Conservation (phyloP, 148 eudicot species). For the Chenopodium berlandieri region DNA sequence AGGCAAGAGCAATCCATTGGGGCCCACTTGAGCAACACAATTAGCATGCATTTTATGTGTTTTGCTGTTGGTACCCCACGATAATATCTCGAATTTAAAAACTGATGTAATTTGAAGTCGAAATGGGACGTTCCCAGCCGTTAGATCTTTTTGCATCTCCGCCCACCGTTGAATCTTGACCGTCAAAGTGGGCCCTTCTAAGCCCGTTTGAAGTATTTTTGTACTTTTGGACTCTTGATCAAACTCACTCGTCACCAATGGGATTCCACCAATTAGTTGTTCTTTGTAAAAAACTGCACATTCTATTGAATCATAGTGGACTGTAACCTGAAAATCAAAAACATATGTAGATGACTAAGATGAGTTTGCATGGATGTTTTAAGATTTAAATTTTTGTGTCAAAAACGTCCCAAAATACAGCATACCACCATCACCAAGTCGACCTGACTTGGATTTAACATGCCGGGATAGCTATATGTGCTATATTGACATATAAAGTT, state of each 20-base stretch:
- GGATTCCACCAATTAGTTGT: slow-evolving; percentile 41
- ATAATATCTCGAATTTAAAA: slow-evolving; percentile 65
- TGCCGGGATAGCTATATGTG: too few species aligned
- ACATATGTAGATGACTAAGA: neutral
- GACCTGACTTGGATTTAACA: too few species aligned
- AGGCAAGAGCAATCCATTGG: slow-evolving; percentile 56
- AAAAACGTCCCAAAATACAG: too few species aligned
- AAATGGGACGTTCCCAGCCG: slow-evolving; percentile 47
- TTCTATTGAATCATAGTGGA: slow-evolving; percentile 56
- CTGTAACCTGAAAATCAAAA: slow-evolving; percentile 30
- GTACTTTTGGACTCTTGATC: slow-evolving; percentile 67
- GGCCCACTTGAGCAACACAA: slow-evolving; percentile 56
- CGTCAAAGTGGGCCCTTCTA: slow-evolving; percentile 51
- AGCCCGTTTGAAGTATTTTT: slow-evolving; percentile 30
- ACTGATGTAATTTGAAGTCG: slow-evolving; percentile 54
- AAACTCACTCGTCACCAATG: slow-evolving; percentile 41
- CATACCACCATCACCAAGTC: too few species aligned
- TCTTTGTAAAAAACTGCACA: slow-evolving; percentile 46
- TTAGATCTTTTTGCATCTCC: slow-evolving; percentile 39
- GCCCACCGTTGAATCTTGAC: slow-evolving; percentile 43
- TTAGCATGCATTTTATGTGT: slow-evolving; percentile 65
- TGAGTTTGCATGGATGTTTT: too few species aligned
- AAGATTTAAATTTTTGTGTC: too few species aligned
- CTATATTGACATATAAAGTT: too few species aligned
- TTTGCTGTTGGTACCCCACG: slow-evolving; percentile 44